These are phyloP conservation scores for Abrus pulchellus DNA, from an alignment of 306 rosid genomes.

Conservation along the genomic window DNA sequence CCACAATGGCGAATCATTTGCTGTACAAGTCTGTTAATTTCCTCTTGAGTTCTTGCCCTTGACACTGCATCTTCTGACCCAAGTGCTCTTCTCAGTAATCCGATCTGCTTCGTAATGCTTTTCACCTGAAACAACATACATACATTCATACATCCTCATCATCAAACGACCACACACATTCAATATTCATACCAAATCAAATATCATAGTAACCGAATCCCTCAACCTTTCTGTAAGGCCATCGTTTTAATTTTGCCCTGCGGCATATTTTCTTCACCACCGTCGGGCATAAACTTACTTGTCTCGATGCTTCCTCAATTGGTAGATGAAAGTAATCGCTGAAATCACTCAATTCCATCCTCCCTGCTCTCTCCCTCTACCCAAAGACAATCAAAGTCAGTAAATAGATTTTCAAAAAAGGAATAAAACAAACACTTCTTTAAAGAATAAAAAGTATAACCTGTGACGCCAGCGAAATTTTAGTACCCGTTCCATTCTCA, in stretches of 20 bases:
- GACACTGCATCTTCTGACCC: conserved; percentile 36
- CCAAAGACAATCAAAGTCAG: background rate
- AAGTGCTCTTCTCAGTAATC: conserved; percentile 37
- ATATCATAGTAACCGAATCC: too few relatives aligned
- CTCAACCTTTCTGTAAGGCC: conserved; percentile 87
- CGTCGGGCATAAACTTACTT: conserved; percentile 63
- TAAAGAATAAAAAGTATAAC: conserved; percentile 38
- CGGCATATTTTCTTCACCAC: conserved; percentile 82
- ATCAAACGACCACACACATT: background rate
- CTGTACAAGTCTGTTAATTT: conserved; percentile 61
- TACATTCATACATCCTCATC: background rate
- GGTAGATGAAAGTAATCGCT: conserved; percentile 62
- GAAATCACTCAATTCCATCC: conserved; percentile 61
- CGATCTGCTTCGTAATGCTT: conserved; percentile 58
- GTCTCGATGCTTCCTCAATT: conserved; percentile 62
- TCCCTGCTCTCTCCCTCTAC: conserved; percentile 71
- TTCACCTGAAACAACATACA: conserved; percentile 46
- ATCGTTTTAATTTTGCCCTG: conserved; percentile 56
- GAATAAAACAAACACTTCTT: background rate
- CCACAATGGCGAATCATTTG: conserved; percentile 52
- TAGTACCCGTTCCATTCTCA: background rate
- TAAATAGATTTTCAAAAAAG: background rate
- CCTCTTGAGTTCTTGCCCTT: conserved; percentile 54
- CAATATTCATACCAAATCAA: background rate
- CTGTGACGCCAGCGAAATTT: conserved; percentile 43